Percentiles rank a stretch among this genome's conserved stretches.
Conservation (phyloP, 768 basidiomycete species). For the Coprinopsis strossmayeri region DNA sequence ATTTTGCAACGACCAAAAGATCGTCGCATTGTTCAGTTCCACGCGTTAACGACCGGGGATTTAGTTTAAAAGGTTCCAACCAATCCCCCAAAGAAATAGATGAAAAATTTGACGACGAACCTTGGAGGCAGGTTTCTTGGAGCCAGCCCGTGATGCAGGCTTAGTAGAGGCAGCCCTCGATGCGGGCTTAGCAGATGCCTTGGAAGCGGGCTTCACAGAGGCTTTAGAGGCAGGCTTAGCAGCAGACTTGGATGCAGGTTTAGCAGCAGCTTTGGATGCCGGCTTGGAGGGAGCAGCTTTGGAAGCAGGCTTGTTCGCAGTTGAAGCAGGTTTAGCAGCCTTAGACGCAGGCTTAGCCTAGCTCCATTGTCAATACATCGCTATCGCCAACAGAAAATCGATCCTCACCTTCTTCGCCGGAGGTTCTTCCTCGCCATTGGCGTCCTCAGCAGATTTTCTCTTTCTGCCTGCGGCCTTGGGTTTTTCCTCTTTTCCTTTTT, state of each 20-base stretch:
- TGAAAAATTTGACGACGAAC: conserved; percentile 25
- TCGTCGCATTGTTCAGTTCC: no score
- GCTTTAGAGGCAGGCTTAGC: conserved; percentile 37
- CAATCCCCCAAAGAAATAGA: conserved; percentile 13
- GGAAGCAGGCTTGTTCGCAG: conserved; percentile 31
- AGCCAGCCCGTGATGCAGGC: conserved; percentile 33
- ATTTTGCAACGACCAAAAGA: no score
- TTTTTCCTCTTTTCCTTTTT: conserved; percentile 48
- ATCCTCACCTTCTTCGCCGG: conserved; percentile 56
- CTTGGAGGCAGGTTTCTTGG: conserved; percentile 48
- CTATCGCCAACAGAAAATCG: conserved; percentile 4
- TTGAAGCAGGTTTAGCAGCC: conserved; percentile 18
- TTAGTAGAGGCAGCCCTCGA: conserved; percentile 32
- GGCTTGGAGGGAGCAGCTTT: conserved; percentile 25
- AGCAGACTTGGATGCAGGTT: conserved; percentile 33
- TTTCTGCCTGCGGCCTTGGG: conserved; percentile 41
- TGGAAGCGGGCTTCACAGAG: conserved; percentile 37
- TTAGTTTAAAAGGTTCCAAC: no score
- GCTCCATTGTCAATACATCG: conserved; percentile 5
- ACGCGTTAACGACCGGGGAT: no score
- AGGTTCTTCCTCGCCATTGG: conserved; percentile 32
- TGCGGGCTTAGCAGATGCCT: conserved; percentile 30
- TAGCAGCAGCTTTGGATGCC: conserved; percentile 28
- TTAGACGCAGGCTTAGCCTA: conserved; percentile 43
- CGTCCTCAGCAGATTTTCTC: conserved; percentile 32